Evolutionary conservation across 1,284 basidiomycete species (phyloP), one percentile per base, ranked within the genome.

Genomic region (Kwoniella shivajii): DNA sequence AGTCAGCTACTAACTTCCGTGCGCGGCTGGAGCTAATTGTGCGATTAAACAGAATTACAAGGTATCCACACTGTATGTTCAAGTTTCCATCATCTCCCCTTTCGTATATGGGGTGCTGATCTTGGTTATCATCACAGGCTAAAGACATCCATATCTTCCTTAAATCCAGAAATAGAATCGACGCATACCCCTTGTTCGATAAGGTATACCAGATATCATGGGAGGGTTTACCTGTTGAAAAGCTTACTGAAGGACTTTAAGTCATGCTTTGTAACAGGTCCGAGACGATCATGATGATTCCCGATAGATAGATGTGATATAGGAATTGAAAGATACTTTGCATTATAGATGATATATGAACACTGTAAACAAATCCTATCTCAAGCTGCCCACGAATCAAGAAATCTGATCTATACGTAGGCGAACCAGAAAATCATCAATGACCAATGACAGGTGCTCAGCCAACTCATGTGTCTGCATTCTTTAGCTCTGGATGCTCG

Each of bases 151-250:
- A 82, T 71, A 73, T 72, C 34, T 83, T 83, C 77, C 77, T 84
- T 38, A 72, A 77, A 59, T 78, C 78, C 11, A 68, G 78, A 39
- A 75, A 78, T 53, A 69, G 79, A 49, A 72, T 81, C 16, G 81
- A 81, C 22, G 80, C 71, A 6, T 84, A 83, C 69, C 83, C 83
- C 20, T 75, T 84, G 11, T 84, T 84, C 70, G 73, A 78, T 63
- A 80, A 79, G 46, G 80, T 82, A 30, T 79, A 79, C 66, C 64
- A 74, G 54, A 78, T 79, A 65, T 73, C 72, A 34, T 79, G 72
- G 71, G 72, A 78, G 34, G 75, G 71, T 38, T 61, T 74, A 30
- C 73, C 76, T 16, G 75, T 77, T 24, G 67, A 76, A 54, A 69
- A 78, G 60, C 68, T 81, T 37, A 78, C 77, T 11, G 68, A 69